A percentile compares a stretch with the other conserved stretches of the same genome.
phyloP scores from a whole-genome alignment of 1,284 basidiomycete genomes.

The Microbotryum silenes-acaulis region DNA sequence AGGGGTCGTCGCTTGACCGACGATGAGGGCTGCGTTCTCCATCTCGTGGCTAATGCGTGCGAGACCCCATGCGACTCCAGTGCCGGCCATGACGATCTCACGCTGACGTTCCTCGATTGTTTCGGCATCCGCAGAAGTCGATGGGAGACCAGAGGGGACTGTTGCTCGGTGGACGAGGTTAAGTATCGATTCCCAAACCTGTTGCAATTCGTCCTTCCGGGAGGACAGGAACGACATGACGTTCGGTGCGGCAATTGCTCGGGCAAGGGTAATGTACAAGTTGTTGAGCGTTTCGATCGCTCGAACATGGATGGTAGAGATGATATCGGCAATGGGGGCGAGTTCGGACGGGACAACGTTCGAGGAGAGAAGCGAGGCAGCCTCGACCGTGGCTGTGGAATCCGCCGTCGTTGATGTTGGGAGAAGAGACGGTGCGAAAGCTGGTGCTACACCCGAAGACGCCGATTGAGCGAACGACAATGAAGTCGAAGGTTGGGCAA shows the following conservation, averaged over 20 bases:
- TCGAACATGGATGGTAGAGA: conserved; percentile 57
- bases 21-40: conserved; percentile 45
- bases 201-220: conserved; percentile 8
- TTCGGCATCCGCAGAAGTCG: background rate
- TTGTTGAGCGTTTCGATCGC: conserved; percentile 88
- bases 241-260: conserved; percentile 17
- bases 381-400: background rate
- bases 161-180: conserved; percentile 13
- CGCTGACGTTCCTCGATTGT: background rate
- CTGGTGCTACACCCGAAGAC: background rate
- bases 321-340: conserved; percentile 13
- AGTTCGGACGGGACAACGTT: conserved; percentile 12
- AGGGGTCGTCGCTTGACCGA: conserved; percentile 17
- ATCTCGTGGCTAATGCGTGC: conserved; percentile 37
- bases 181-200: conserved; percentile 17
- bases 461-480: conserved; percentile 21
- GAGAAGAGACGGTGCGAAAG: background rate
- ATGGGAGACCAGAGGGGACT: too few species aligned
- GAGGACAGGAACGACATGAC: conserved; percentile 1
- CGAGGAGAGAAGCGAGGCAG: background rate
- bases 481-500: conserved; percentile 18
- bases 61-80: conserved; percentile 45
- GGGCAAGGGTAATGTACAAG: conserved; percentile 60
- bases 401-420: conserved; percentile 21
- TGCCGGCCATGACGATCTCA: conserved; percentile 26